phyloP scores from a whole-genome alignment of 2,329 filamentous ascomycete species.

The Didymella segeticola region DNA sequence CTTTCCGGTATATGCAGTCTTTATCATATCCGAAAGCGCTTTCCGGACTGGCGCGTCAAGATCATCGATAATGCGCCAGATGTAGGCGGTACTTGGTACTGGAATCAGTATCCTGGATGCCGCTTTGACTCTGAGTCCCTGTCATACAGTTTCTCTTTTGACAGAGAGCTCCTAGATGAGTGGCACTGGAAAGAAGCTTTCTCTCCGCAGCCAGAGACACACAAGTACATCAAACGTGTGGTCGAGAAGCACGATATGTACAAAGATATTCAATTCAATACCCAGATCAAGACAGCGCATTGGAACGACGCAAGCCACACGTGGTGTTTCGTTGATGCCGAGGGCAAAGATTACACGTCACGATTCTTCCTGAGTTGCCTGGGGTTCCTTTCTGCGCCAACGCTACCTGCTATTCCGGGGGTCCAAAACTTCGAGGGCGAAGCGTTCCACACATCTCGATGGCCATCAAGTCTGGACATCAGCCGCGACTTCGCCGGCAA shows the following conservation, averaged over 20 bases:
- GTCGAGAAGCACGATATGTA: slow-evolving; percentile 54
- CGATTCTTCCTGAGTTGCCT: slow-evolving; percentile 29
- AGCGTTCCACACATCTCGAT: slow-evolving; percentile 60
- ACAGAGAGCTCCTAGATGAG: slow-evolving; percentile 51
- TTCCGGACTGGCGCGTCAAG: slow-evolving; percentile 4
- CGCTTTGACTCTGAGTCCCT: slow-evolving; percentile 56
- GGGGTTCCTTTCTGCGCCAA: slow-evolving; percentile 27
- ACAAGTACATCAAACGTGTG: slow-evolving; percentile 56
- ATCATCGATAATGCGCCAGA: slow-evolving; percentile 5
- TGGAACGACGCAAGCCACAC: slow-evolving; percentile 21
- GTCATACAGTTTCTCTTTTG: slow-evolving; percentile 55
- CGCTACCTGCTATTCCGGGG: slow-evolving; percentile 27
- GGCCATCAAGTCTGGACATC: slow-evolving; percentile 58
- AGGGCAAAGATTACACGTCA: slow-evolving; percentile 20
- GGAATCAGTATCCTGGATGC: slow-evolving; percentile 57
- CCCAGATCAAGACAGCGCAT: slow-evolving; percentile 19
- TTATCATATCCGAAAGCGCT: slow-evolving; percentile 6
- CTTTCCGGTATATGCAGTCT: slow-evolving; percentile 45
- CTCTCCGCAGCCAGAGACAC: slow-evolving; percentile 53
- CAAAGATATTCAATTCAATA: slow-evolving; percentile 34
- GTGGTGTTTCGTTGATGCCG: slow-evolving; percentile 21
- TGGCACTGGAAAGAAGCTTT: slow-evolving; percentile 51
- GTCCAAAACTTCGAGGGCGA: slow-evolving; percentile 27
- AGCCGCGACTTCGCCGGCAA: slow-evolving; percentile 60
- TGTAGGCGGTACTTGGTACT: slow-evolving; percentile 25